phyloP scores from a whole-genome alignment of 1,284 basidiomycete genomes.

The Irpex lacteus region DNA sequence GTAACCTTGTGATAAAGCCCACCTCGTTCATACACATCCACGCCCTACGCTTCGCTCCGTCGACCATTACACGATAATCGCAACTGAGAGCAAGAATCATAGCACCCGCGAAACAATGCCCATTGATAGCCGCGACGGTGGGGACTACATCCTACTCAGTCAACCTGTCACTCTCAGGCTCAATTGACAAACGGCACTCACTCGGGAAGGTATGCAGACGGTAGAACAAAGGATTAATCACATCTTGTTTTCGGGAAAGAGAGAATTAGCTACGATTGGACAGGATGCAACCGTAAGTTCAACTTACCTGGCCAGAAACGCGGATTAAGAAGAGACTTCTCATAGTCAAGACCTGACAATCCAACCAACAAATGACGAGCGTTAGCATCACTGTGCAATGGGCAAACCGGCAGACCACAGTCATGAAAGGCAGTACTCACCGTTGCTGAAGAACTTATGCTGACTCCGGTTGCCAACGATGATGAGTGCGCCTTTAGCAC shows the following conservation, averaged over 20 bases:
- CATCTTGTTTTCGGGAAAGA: constrained; percentile 19
- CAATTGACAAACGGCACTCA: constrained; percentile 30
- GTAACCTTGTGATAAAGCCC: constrained; percentile 10
- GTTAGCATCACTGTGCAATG: neutral
- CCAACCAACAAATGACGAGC: neutral
- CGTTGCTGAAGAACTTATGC: constrained; percentile 91
- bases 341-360: constrained; percentile 67
- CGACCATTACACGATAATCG: constrained; percentile 90
- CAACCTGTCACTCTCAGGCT: constrained; percentile 4
- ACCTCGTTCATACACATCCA: constrained; percentile 96
- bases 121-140: constrained; percentile 87
- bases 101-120: constrained; percentile 88
- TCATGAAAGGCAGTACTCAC: constrained; percentile 31
- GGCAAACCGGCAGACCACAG: constrained; percentile 4
- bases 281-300: no score
- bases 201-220: constrained; percentile 66
- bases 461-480: constrained; percentile 72
- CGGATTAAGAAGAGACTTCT: constrained; percentile 57
- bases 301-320: constrained; percentile 64
- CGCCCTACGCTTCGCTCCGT: constrained; percentile 72
- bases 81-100: constrained; percentile 80
- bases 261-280: no score
- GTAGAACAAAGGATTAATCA: constrained; percentile 32
- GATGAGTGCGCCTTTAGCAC: constrained; percentile 64
- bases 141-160: constrained; percentile 48